Evolutionary conservation across 192 early-diverging fungal species (phyloP), one percentile per base, ranked within the genome.

Genomic region (Globomyces pollinis-pini): DNA sequence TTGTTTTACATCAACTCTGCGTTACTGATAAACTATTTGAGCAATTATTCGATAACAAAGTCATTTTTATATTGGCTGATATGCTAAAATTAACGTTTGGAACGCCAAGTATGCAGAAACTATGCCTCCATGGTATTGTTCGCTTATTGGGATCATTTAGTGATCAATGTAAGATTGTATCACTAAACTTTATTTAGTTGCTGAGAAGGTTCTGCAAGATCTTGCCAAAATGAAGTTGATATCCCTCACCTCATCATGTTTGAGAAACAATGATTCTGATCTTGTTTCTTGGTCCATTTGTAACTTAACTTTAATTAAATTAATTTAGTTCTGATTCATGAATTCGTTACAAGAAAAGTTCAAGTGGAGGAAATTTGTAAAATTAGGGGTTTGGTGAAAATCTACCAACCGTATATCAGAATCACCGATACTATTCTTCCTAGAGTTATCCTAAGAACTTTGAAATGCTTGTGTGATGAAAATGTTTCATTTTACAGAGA

Each of bases 41-140:
- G n/a, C 49, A 55, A 29, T 38, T 88, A 50, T 62, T 87, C 24
- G 65, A 59, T 8, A 62, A 62, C 18, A 84, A 74, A 0, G 70
- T 88, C 38, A 71, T 91, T 44, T 61, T 60, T 15, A 57, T 87
- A 7, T 51, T 91, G 29, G 84, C 81, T 0, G 61, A 65, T 30
- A 79, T 90, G 81, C 75, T 86, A 0, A 67, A 88, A 6, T 64
- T 81, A n/a, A 86, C 85, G 4, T 90, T 88, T 66, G 88, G 88
- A 7, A 91, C 89, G 54, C 80, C 84, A 6, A 90, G 80, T 42
- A 86, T 90, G 84, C 89, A 89, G 39, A 88, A 87, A 50, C 74
- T 87, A 8, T 91, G 87, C 64, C 64, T 91, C 58, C 87, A 91
- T 56, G 72, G 81, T 32, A 61, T 91, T 36, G 88, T 91, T 13